Evolutionary conservation across 176 grass and related monocot species (phyloP).

Genomic region (Carex cristatella): DNA sequence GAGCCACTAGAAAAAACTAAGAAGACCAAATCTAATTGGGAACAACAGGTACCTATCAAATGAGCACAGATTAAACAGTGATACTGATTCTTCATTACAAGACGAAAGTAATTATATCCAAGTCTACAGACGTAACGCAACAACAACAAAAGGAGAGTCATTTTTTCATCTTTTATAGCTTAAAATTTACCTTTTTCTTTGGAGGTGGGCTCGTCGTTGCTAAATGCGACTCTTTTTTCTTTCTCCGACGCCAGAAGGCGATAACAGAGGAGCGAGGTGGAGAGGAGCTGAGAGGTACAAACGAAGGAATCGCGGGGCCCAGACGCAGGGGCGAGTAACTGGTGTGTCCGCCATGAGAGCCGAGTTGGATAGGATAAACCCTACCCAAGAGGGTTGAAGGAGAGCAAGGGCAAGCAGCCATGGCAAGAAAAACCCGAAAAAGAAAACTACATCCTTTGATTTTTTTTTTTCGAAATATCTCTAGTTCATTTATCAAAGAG

Average conservation of each 20-base stretch:
- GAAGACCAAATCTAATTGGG: background rate
- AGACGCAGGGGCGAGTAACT: background rate
- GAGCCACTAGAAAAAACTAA: background rate
- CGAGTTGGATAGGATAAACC: background rate
- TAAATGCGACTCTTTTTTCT: constrained; percentile 8
- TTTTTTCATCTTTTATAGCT: background rate
- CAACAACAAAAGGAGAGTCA: background rate
- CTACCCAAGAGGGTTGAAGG: background rate
- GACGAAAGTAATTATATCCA: background rate
- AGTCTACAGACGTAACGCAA: background rate
- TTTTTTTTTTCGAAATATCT: background rate
- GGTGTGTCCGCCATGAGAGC: background rate
- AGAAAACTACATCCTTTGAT: background rate
- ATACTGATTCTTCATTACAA: background rate
- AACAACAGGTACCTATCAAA: background rate
- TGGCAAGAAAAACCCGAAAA: background rate
- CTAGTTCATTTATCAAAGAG: background rate
- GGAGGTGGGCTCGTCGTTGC: background rate
- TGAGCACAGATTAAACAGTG: background rate
- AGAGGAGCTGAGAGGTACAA: constrained; percentile 8
- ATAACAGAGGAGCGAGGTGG: constrained; percentile 16
- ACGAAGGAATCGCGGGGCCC: background rate
- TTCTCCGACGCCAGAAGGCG: constrained; percentile 10
- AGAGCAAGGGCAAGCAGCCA: constrained; percentile 9
- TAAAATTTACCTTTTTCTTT: constrained; percentile 21